Base-by-base conservation (phyloP, 2,329 filamentous ascomycete species). In the Hymenoscyphus infarciens region DNA sequence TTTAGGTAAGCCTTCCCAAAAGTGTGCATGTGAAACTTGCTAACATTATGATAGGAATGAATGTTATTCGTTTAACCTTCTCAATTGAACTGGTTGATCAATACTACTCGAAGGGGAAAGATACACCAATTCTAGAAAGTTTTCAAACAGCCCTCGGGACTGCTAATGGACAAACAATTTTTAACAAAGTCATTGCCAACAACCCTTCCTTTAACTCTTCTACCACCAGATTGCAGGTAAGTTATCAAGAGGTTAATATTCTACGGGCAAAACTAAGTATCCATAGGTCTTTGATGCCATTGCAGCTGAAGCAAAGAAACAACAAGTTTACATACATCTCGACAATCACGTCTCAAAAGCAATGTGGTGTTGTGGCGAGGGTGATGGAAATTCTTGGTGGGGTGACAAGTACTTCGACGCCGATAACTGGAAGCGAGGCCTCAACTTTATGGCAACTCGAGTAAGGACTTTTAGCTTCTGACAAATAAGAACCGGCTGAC, bases 31-130 rank as follows among this genome's bases (percentile, higher is more conserved):
- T 52, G 7, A 5, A 10, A 22, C 45, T 22, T 11, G 25, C 19
- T 25, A 52, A 52, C 19, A 49, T 22, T 52, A 10, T 13, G 11
- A 52, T 22, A 59, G 57, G 27, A 22, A 31, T 59, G 39, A 87
- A 87, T 67, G 80, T 82, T 1, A 80, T 87, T 25, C 83, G 85
- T 1, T 73, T 87, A 56, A 86, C 83, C 0, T 88, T 81, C 57
- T 83, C 85, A 8, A 87, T 82, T 57, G 79, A 87, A 70, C 82
- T 87, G 80, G 75, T 87, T 60, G 84, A 86, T 61, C 77, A 83
- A 68, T 82, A 83, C 63, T 81, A 80, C 58, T 75, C 70, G 60
- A 81, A 81, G 60, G 74, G 73, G 19, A 78, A 77, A 16, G 81
- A 83, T 29, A 71, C 80, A 3, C 74, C 79, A 2, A 66, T 83